Conservation (phyloP, 805 yeast genomes). For the Candida easanensis region DNA sequence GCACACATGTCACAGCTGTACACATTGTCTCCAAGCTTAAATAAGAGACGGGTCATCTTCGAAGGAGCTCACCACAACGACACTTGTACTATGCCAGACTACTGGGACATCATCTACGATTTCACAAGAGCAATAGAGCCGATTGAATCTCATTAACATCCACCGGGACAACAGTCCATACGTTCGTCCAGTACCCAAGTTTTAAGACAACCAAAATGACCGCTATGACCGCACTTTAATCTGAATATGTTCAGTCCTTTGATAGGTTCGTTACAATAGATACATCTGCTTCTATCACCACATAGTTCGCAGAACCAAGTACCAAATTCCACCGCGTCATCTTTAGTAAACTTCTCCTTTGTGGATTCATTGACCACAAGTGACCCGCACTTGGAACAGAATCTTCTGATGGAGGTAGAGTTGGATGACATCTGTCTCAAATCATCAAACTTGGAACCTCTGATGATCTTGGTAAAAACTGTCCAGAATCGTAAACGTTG, state of each 20-base stretch:
- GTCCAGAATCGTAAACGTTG: constrained; percentile 49
- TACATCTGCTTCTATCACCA: constrained; percentile 46
- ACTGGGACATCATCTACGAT: constrained; percentile 68
- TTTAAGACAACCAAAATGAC: constrained; percentile 77
- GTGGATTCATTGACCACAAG: constrained; percentile 58
- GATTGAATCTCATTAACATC: constrained; percentile 30
- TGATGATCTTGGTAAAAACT: constrained; percentile 55
- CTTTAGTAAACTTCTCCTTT: constrained; percentile 35
- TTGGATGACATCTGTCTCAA: constrained; percentile 28
- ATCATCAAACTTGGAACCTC: constrained; percentile 34
- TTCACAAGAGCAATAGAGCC: constrained; percentile 41
- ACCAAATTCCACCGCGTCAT: constrained; percentile 47
- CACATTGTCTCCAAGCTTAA: constrained; percentile 45
- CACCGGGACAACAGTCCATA: constrained; percentile 77
- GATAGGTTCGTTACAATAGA: constrained; percentile 74
- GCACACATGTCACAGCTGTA: constrained; percentile 65
- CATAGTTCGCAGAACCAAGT: constrained; percentile 87
- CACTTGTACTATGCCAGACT: constrained; percentile 68
- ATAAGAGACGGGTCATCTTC: constrained; percentile 54
- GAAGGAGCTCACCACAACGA: constrained; percentile 77
- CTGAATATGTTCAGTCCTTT: constrained; percentile 62
- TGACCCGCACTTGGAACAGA: constrained; percentile 59
- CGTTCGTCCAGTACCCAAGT: constrained; percentile 70
- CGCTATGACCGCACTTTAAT: constrained; percentile 80
- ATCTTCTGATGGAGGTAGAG: constrained; percentile 42